A percentile compares a stretch with the other conserved stretches of the same genome.
Conservation (phyloP, 371 early-diverging fungal genomes). For the Rhizopus delemar region DNA sequence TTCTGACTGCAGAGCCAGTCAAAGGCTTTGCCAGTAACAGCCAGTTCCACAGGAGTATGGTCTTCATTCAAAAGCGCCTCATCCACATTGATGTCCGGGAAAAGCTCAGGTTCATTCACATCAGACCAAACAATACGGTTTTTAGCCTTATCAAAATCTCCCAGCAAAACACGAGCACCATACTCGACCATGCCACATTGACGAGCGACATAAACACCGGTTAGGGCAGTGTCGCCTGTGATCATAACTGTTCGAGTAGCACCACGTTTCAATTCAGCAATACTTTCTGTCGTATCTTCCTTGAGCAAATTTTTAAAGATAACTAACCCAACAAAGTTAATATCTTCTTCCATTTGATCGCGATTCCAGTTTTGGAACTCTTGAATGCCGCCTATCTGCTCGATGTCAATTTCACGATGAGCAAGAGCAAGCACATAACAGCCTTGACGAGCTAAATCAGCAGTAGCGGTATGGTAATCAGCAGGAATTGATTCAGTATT, state of each 20-base stretch:
- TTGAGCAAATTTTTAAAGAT: conserved; percentile 90
- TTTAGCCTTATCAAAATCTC: conserved; percentile 42
- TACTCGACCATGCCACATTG: conserved; percentile 70
- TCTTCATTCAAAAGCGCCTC: conserved; percentile 31
- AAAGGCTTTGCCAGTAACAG: conserved; percentile 76
- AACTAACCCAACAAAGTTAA: conserved; percentile 71
- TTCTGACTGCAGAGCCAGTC: conserved; percentile 44
- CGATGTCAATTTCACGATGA: conserved; percentile 52
- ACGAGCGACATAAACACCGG: conserved; percentile 85
- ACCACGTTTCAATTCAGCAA: conserved; percentile 75
- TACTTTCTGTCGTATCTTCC: conserved; percentile 69
- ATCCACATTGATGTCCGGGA: conserved; percentile 40
- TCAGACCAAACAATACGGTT: conserved; percentile 54
- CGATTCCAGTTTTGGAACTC: conserved; percentile 51
- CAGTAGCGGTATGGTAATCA: conserved; percentile 61
- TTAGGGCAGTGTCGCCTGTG: conserved; percentile 91
- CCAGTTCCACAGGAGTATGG: conserved; percentile 59
- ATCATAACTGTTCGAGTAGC: conserved; percentile 85
- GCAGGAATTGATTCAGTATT: conserved; percentile 58
- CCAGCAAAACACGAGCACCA: conserved; percentile 45
- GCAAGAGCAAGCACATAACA: conserved; percentile 81
- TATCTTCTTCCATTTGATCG: conserved; percentile 69
- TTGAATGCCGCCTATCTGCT: conserved; percentile 38
- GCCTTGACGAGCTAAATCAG: conserved; percentile 68
- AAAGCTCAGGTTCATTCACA: conserved; percentile 48